Conservation (phyloP, 257 asterid genomes). For the Solanum pimpinellifolium region DNA sequence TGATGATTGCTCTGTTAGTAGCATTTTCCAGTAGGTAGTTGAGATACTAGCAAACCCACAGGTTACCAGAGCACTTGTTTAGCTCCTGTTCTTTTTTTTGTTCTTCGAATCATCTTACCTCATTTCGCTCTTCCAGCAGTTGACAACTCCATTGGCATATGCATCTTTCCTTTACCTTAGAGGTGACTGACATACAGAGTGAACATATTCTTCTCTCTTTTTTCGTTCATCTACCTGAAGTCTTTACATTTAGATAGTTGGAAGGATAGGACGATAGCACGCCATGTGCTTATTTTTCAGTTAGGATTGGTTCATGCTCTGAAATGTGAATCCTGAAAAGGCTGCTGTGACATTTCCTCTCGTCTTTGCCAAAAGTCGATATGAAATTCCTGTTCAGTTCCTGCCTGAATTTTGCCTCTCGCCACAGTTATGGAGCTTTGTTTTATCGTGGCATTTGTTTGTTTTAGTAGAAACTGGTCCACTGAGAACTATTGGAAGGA, state of each 20-base stretch:
- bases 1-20: constrained; percentile 90
- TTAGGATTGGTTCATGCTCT: background rate
- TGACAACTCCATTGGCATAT: background rate
- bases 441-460: background rate
- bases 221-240: background rate
- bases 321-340: background rate
- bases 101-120: background rate
- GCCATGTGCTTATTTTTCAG: background rate
- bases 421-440: background rate
- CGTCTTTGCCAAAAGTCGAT: background rate
- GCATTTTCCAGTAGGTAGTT: constrained; percentile 60
- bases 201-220: background rate
- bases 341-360: background rate
- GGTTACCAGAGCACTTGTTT: background rate
- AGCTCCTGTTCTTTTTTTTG: background rate
- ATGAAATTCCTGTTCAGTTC: background rate
- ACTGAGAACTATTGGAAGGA: background rate
- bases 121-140: background rate
- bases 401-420: background rate
- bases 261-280: background rate
- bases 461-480: background rate
- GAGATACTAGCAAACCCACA: background rate
- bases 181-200: background rate
- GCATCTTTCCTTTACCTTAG: background rate
- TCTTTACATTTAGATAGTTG: background rate